phyloP scores from a whole-genome alignment of 2,329 filamentous ascomycete genomes.

The Aureobasidium namibiae region DNA sequence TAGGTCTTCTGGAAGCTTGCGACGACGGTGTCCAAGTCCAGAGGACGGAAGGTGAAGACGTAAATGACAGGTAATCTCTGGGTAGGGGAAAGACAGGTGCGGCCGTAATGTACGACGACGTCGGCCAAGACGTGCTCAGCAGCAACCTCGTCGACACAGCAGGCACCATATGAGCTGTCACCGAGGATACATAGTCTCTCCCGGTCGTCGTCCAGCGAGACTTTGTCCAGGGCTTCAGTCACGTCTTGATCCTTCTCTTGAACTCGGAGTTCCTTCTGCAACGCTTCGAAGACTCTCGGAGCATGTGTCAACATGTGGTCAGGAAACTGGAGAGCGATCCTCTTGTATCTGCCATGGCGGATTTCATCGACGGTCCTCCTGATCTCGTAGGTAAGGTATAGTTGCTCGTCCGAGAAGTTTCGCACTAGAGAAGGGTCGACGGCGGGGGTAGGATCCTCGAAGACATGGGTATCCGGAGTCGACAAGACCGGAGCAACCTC shows the following conservation, averaged over 20 bases:
- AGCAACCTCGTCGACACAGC: constrained; percentile 93
- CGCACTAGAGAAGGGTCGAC: constrained; percentile 27
- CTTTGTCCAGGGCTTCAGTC: not conserved
- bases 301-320: constrained; percentile 87
- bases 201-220: constrained; percentile 13
- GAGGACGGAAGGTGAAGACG: constrained; percentile 68
- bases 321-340: constrained; percentile 89
- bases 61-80: constrained; percentile 81
- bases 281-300: constrained; percentile 63
- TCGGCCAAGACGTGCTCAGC: constrained; percentile 89
- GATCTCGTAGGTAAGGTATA: constrained; percentile 76
- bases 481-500: constrained; percentile 50
- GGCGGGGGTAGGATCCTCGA: constrained; percentile 44
- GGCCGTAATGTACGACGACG: constrained; percentile 87
- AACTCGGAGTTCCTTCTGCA: constrained; percentile 44
- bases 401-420: constrained; percentile 55
- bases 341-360: constrained; percentile 58
- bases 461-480: constrained; percentile 53
- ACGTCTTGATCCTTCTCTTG: not conserved
- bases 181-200: constrained; percentile 71
- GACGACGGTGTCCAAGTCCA: constrained; percentile 54
- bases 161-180: constrained; percentile 94
- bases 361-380: constrained; percentile 71
- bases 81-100: constrained; percentile 85
- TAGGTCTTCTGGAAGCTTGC: constrained; percentile 62